Evolutionary conservation across 208 protist species (phyloP), one percentile per base, ranked within the genome.

Genomic region (Strigomonas galati): DNA sequence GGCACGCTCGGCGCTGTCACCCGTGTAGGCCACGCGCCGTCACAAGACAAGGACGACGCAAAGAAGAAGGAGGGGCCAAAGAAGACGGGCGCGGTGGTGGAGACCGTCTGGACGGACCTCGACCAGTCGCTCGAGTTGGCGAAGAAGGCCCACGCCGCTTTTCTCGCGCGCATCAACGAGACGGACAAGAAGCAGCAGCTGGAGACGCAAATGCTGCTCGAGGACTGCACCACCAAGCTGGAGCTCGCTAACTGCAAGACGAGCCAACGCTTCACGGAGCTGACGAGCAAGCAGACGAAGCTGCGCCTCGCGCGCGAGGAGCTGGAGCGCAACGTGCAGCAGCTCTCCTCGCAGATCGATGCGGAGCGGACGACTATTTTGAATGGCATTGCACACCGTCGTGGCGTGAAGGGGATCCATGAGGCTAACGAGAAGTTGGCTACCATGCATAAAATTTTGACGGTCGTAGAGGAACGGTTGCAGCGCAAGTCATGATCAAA

Each of bases 351-450:
- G 19, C 67, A 31, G 12, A 44, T 83, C 0, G 55, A 52, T 10
- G 6, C 48, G 27, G 87, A 78, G 67, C 71, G 68, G 26, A 67
- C 61, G 59, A 80, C 65, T 15, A 57, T 95, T 32, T 69, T 86
- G n/a, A 81, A 92, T 31, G 85, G 76, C 15, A 69, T 95, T 30
- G 78, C 82, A 54, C 82, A 91, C 61, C 77, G 84, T 23, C 60
- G 81, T 9, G 89, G 89, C 10, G 66, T 55, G 6, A 62, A 72
- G 6, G 67, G 74, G 21, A 43, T 95, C 19, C 65, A 71, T 23
- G 73, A 59, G 17, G 84, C 84, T 21, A 95, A 93, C 67, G 75
- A 90, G 23, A 75, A 71, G 17, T 72, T 95, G 14, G 81, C 80
- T 5, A 76, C 87, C 57, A 76, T 90, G 28, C 80, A 89, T 56